Evolutionary conservation across 257 asterid species (phyloP).

Genomic region (Sherardia arvensis): DNA sequence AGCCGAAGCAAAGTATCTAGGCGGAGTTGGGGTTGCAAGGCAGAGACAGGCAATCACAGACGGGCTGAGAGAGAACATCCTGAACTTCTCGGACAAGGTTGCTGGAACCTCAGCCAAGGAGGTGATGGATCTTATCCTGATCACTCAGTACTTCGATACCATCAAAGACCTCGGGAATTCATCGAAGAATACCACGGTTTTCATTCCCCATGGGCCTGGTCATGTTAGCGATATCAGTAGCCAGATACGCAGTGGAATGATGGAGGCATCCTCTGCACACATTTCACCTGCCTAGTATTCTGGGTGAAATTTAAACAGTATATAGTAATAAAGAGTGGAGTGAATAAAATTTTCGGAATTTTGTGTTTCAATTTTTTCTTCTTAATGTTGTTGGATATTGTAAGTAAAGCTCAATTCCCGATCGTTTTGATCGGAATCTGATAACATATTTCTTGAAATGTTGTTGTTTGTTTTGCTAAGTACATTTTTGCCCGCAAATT

Average conservation of each 20-base stretch:
- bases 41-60: conserved; percentile 99
- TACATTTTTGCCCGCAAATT: too few species aligned
- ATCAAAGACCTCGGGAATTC: conserved; percentile 85
- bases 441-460: neutral
- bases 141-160: conserved; percentile 94
- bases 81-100: conserved; percentile 81
- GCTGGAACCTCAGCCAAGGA: conserved; percentile 89
- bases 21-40: conserved; percentile 98
- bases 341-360: neutral
- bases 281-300: conserved; percentile 16
- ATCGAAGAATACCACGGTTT: conserved; percentile 83
- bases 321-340: neutral
- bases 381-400: neutral
- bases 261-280: conserved; percentile 70
- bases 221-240: conserved; percentile 87
- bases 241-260: conserved; percentile 85
- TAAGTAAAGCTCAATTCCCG: neutral
- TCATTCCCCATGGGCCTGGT: conserved; percentile 96
- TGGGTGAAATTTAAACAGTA: neutral
- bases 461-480: too few species aligned
- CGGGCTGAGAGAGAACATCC: conserved; percentile 82
- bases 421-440: neutral
- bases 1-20: conserved; percentile 93
- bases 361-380: neutral
- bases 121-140: conserved; percentile 94